phyloP scores from a whole-genome alignment of 352 stramenopile species.

The Phytophthora macrochlamydospora region DNA sequence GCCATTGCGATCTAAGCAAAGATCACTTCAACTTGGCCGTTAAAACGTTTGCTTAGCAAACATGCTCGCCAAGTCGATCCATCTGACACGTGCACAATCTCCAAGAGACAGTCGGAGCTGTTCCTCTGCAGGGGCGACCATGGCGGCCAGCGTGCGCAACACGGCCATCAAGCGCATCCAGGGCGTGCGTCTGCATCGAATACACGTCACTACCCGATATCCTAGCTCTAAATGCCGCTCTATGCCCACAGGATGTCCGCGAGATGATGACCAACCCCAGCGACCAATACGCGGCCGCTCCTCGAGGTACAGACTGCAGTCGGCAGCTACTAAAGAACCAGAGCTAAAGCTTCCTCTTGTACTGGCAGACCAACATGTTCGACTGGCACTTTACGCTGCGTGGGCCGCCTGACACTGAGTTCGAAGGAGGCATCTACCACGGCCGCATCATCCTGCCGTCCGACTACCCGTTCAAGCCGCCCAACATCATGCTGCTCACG shows the following conservation, averaged over 20 bases:
- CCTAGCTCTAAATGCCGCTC: not conserved
- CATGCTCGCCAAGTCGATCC: no score
- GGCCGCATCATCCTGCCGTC: conserved; percentile 95
- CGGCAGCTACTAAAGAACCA: not conserved
- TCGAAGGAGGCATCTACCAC: conserved; percentile 98
- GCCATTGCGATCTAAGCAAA: no score
- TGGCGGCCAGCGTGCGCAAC: conserved; percentile 68
- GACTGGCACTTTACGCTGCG: conserved; percentile 98
- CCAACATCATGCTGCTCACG: conserved; percentile 98
- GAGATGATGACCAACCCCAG: conserved; percentile 90
- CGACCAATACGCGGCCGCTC: conserved; percentile 78
- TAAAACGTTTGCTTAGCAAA: no score
- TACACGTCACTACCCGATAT: not conserved
- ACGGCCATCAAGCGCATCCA: conserved; percentile 89
- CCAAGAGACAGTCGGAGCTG: conserved; percentile 14
- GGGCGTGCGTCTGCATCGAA: conserved; percentile 44
- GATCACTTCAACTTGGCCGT: no score
- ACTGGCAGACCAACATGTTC: conserved; percentile 84
- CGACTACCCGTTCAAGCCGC: conserved; percentile 97
- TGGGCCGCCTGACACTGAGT: conserved; percentile 96
- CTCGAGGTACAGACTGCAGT: conserved; percentile 52
- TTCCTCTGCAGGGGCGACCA: conserved; percentile 11
- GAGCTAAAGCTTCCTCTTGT: not conserved
- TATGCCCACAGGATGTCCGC: conserved; percentile 67
- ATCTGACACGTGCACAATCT: conserved; percentile 16